phyloP scores from a whole-genome alignment of 2,329 filamentous ascomycete species.

The Microcyclospora tardicrescens region DNA sequence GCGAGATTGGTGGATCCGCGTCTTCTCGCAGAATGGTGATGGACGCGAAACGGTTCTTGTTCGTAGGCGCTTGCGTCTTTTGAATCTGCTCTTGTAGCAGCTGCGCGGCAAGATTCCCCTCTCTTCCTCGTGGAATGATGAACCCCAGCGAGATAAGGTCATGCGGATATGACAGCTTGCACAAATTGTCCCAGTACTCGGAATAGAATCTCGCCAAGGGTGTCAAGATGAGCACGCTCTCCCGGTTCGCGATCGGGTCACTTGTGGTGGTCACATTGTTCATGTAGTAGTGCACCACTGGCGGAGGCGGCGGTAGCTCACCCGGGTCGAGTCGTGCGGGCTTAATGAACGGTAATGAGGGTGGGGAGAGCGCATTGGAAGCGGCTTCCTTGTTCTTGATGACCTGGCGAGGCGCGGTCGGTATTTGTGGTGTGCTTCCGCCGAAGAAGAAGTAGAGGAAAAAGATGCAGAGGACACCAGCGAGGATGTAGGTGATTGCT shows the following conservation, averaged over 20 bases:
- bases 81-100: slow-evolving; percentile 74
- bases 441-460: slow-evolving; percentile 37
- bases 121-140: slow-evolving; percentile 85
- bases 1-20: slow-evolving; percentile 75
- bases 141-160: slow-evolving; percentile 90
- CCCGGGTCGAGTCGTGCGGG: slow-evolving; percentile 40
- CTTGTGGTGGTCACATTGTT: slow-evolving; percentile 82
- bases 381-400: slow-evolving; percentile 42
- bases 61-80: slow-evolving; percentile 70
- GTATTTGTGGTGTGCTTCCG: slow-evolving; percentile 43
- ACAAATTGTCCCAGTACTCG: slow-evolving; percentile 87
- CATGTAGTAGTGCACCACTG: slow-evolving; percentile 84
- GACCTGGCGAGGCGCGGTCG: slow-evolving; percentile 36
- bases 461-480: slow-evolving; percentile 54
- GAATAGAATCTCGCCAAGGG: slow-evolving; percentile 89
- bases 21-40: slow-evolving; percentile 93
- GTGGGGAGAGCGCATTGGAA: slow-evolving; percentile 58
- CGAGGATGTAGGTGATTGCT: slow-evolving; percentile 61
- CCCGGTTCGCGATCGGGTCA: slow-evolving; percentile 63
- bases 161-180: slow-evolving; percentile 76
- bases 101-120: slow-evolving; percentile 75
- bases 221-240: slow-evolving; percentile 82
- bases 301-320: slow-evolving; percentile 54
- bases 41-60: slow-evolving; percentile 75
- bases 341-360: slow-evolving; percentile 62